Conservation (phyloP, 768 basidiomycete species). For the Xerocomellus intermedius region DNA sequence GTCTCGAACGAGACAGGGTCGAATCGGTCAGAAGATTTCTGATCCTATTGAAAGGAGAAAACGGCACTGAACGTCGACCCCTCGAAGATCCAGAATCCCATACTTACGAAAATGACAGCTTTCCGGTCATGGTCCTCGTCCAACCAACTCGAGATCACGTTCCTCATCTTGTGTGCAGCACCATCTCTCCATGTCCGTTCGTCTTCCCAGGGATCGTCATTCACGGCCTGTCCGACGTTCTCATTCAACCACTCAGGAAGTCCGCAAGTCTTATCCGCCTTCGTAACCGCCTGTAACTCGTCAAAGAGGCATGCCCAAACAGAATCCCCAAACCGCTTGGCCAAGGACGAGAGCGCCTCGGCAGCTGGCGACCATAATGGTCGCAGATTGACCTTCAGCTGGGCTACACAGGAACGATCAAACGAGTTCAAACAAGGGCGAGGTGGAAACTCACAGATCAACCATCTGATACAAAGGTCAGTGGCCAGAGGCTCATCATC, state of each 20-base stretch:
- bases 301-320: slow-evolving; percentile 72
- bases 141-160: slow-evolving; percentile 49
- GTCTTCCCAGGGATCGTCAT: slow-evolving; percentile 51
- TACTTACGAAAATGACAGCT: slow-evolving; percentile 37
- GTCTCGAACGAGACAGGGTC: slow-evolving; percentile 75
- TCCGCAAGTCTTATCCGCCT: neutral
- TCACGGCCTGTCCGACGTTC: slow-evolving; percentile 17
- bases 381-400: slow-evolving; percentile 89
- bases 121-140: slow-evolving; percentile 28
- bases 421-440: neutral
- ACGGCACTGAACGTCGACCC: neutral
- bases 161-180: slow-evolving; percentile 59
- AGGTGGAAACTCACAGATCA: slow-evolving; percentile 53
- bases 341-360: slow-evolving; percentile 54
- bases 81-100: neutral
- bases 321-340: slow-evolving; percentile 58
- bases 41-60: slow-evolving; percentile 31
- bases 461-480: slow-evolving; percentile 68
- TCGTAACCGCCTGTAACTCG: slow-evolving; percentile 47
- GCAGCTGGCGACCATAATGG: slow-evolving; percentile 87
- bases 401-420: slow-evolving; percentile 47
- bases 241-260: slow-evolving; percentile 30
- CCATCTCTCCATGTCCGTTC: slow-evolving; percentile 80
- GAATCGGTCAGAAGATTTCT: slow-evolving; percentile 53
- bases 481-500: slow-evolving; percentile 52